phyloP scores from a whole-genome alignment of 2,329 filamentous ascomycete species.

The Apiospora sp. region DNA sequence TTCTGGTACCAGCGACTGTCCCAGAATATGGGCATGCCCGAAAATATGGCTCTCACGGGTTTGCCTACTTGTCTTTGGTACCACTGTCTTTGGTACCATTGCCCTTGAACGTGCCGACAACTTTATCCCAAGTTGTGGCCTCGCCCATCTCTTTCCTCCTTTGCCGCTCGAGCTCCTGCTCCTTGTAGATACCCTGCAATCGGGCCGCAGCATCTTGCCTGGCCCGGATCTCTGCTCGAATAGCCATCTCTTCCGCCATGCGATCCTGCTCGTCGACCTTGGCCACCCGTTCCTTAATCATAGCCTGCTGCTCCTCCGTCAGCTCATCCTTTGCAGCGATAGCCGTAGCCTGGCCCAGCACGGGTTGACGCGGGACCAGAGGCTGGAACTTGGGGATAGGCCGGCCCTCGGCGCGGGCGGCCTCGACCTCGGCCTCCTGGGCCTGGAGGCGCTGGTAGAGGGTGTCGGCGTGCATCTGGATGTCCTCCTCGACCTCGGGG shows the following conservation, averaged over 20 bases:
- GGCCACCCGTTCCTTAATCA: slow-evolving; percentile 63
- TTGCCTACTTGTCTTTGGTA: neutral
- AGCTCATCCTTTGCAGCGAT: slow-evolving; percentile 40
- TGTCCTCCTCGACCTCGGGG: slow-evolving; percentile 78
- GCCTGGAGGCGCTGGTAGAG: slow-evolving; percentile 87
- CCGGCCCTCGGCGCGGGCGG: slow-evolving; percentile 69
- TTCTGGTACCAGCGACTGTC: neutral
- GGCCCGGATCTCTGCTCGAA: slow-evolving; percentile 68
- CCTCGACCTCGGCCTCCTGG: slow-evolving; percentile 79
- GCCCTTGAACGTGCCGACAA: slow-evolving; percentile 35
- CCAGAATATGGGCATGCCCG: neutral
- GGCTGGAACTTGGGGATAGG: slow-evolving; percentile 67
- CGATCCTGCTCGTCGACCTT: slow-evolving; percentile 66
- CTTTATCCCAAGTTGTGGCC: slow-evolving; percentile 52
- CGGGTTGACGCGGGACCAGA: slow-evolving; percentile 52
- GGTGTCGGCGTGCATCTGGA: slow-evolving; percentile 95
- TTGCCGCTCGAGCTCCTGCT: slow-evolving; percentile 62
- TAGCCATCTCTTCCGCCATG: slow-evolving; percentile 68
- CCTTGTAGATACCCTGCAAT: slow-evolving; percentile 62
- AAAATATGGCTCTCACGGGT: neutral
- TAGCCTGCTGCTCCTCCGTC: slow-evolving; percentile 58
- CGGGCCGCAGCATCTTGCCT: slow-evolving; percentile 66
- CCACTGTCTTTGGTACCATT: neutral
- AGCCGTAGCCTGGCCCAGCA: slow-evolving; percentile 28
- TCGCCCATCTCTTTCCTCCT: slow-evolving; percentile 65